Evolutionary conservation across 768 basidiomycete species (phyloP), one percentile per base, ranked within the genome.

Genomic region (Leccinum ochraceum): DNA sequence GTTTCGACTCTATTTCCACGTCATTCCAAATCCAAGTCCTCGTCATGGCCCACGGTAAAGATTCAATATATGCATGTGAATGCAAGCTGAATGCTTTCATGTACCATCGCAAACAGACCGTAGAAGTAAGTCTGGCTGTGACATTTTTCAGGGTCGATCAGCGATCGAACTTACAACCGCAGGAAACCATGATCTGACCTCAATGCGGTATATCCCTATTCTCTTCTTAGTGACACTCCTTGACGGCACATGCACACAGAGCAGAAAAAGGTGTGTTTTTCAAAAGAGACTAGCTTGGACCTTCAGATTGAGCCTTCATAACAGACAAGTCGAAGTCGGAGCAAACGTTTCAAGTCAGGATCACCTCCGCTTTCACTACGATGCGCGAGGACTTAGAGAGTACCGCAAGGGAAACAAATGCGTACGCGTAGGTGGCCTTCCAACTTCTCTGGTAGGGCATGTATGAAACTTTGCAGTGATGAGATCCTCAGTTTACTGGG

Each of bases 321-420:
- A 57, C 28, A 57, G 62, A 62, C 54, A 64, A 53, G 36, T 56
- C 53, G 46, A 66, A 60, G 32, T 42, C 32, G 17, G 69, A 73
- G 50, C 66, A 60, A 54, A 44, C 64, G 9, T 70, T 71, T 24
- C 66, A 75, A 50, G 60, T 24, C 13, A 65, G 39, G 48, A 58
- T 69, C 32, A 16, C 63, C 36, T 57, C 61, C 36, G 58, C 54
- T 4, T 75, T 74, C 58, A 34, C 56, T 14, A 32, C 32, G 42
- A 51, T 59, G 57, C 63, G 60, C 28, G 58, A 62, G 14, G 60
- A 63, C 39, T 46, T 61, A 44, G 56, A 57, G 53, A 54, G 39
- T 37, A 57, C 63, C 2, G 60, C 55, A 7, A 63, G 30, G 46
- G 78, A 76, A 50, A 72, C 76, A 13, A 64, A 73, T 28, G 20